Conservation (phyloP, 1,284 basidiomycete species). For the Cutaneotrichosporon dermatis region DNA sequence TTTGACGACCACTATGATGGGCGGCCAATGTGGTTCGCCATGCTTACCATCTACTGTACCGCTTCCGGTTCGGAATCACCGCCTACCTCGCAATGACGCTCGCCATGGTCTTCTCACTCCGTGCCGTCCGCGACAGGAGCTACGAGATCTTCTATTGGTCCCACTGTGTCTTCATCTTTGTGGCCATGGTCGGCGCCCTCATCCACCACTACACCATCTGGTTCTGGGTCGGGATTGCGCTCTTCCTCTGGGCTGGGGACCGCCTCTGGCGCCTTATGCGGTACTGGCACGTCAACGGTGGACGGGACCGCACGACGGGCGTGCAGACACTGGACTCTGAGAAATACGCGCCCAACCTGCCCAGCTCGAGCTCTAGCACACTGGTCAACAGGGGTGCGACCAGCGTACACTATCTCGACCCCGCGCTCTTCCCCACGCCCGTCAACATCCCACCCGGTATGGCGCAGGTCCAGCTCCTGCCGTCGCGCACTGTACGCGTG, state of each 20-base stretch:
- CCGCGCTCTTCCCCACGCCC: conserved; percentile 9
- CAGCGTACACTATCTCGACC: conserved; percentile 1
- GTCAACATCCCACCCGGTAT: conserved; percentile 50
- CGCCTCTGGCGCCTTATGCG: conserved; percentile 59
- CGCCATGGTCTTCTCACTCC: conserved; percentile 62
- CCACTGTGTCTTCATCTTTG: conserved; percentile 64
- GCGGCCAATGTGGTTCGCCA: conserved; percentile 58
- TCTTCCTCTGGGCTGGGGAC: conserved; percentile 64
- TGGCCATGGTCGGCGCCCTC: conserved; percentile 55
- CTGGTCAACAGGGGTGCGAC: background rate
- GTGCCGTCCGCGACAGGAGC: conserved; percentile 60
- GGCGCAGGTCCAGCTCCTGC: conserved; percentile 70
- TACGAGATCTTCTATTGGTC: conserved; percentile 74
- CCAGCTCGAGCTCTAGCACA: conserved; percentile 1
- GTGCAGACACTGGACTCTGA: conserved; percentile 9
- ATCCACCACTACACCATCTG: conserved; percentile 63
- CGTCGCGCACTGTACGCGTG: conserved; percentile 70
- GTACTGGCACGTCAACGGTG: conserved; percentile 63
- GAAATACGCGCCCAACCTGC: background rate
- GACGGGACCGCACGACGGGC: conserved; percentile 24
- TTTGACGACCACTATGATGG: conserved; percentile 55
- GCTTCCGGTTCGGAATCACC: conserved; percentile 69
- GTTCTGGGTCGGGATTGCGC: conserved; percentile 60
- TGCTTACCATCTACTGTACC: conserved; percentile 63
- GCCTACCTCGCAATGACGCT: conserved; percentile 67